Conservation (phyloP, 1,139 yeast species). For the Pichia sp. region DNA sequence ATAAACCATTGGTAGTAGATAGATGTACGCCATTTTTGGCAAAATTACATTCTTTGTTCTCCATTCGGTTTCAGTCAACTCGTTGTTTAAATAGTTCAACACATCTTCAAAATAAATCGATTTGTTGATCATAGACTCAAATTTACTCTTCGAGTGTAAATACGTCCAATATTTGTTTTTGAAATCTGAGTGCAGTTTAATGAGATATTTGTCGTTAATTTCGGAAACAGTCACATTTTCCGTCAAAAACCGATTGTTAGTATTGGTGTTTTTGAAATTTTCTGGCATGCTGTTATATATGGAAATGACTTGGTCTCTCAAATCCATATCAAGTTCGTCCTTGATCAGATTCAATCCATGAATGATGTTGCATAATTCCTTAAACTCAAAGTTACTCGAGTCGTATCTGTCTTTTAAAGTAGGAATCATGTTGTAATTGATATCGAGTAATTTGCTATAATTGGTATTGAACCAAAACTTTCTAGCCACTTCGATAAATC, state of each 20-base stretch:
- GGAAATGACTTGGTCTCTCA: slow-evolving; percentile 25
- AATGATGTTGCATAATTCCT: slow-evolving; percentile 61
- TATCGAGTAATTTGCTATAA: slow-evolving; percentile 30
- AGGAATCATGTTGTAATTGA: slow-evolving; percentile 50
- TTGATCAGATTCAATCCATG: slow-evolving; percentile 31
- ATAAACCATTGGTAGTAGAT: slow-evolving; percentile 36
- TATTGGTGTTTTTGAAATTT: slow-evolving; percentile 8
- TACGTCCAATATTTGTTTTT: slow-evolving; percentile 33
- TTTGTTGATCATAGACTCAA: slow-evolving; percentile 28
- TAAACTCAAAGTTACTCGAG: slow-evolving; percentile 55
- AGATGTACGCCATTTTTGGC: slow-evolving; percentile 4
- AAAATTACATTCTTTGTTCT: slow-evolving; percentile 2
- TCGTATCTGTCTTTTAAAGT: slow-evolving; percentile 51
- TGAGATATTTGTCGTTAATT: background rate
- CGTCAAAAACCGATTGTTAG: background rate
- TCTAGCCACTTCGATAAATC: slow-evolving; percentile 61
- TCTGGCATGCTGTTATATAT: slow-evolving; percentile 20
- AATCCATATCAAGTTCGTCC: slow-evolving; percentile 18
- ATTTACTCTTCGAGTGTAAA: slow-evolving; percentile 37
- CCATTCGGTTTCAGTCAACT: slow-evolving; percentile 4
- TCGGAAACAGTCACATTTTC: background rate
- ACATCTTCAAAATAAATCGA: slow-evolving; percentile 37
- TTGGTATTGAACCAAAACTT: slow-evolving; percentile 34
- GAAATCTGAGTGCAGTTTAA: slow-evolving; percentile 30
- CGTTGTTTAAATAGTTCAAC: slow-evolving; percentile 17